Evolutionary conservation across 352 stramenopile species (phyloP).

Genomic region (Globisporangium abappressorium): DNA sequence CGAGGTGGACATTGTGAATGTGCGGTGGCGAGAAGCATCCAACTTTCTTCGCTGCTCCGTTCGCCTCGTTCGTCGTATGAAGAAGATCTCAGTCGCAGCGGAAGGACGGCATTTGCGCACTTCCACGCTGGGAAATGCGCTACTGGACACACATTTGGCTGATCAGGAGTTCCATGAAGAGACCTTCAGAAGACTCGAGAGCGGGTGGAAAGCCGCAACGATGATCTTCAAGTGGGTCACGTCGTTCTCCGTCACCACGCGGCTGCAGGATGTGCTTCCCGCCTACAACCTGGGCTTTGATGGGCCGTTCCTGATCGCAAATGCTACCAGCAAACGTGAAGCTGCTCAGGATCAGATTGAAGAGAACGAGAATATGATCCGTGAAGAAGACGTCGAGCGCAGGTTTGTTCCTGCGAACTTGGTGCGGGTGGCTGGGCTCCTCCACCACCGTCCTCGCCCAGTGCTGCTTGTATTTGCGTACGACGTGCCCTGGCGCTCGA

Average conservation of each 20-base stretch:
- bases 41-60: slow-evolving; percentile 49
- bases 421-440: slow-evolving; percentile 27
- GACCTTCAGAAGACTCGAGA: slow-evolving; percentile 44
- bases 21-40: slow-evolving; percentile 62
- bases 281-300: slow-evolving; percentile 5
- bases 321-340: slow-evolving; percentile 37
- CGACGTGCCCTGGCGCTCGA: slow-evolving; percentile 56
- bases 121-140: slow-evolving; percentile 30
- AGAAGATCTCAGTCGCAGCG: slow-evolving; percentile 42
- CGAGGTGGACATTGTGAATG: slow-evolving; percentile 47
- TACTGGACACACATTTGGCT: slow-evolving; percentile 43
- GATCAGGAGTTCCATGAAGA: slow-evolving; percentile 48
- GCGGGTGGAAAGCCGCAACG: slow-evolving; percentile 46
- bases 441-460: slow-evolving; percentile 40
- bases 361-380: slow-evolving; percentile 26
- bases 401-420: slow-evolving; percentile 61
- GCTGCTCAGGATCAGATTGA: slow-evolving; percentile 34
- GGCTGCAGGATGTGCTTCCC: slow-evolving; percentile 43
- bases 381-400: slow-evolving; percentile 37
- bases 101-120: slow-evolving; percentile 35
- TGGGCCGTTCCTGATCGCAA: slow-evolving; percentile 34
- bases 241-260: slow-evolving; percentile 36
- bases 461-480: slow-evolving; percentile 65
- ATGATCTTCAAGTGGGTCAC: slow-evolving; percentile 60
- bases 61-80: slow-evolving; percentile 47